These are phyloP conservation scores for Atkinsonella texensis DNA, from an alignment of 2,329 filamentous ascomycete species.

Conservation along the genomic window DNA sequence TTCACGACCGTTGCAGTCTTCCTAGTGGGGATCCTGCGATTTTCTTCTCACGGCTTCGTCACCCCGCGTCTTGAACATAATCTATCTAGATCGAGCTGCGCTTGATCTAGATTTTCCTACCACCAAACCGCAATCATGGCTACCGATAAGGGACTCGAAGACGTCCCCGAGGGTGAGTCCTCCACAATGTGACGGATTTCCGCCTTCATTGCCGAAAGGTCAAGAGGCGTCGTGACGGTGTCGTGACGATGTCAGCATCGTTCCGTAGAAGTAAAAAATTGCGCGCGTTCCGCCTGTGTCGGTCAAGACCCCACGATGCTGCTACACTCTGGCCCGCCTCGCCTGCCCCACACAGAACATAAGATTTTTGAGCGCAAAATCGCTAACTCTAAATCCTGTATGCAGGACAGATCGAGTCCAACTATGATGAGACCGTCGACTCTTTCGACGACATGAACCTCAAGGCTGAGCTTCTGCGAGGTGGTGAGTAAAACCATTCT, in stretches of 20 bases:
- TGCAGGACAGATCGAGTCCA: conserved; percentile 97
- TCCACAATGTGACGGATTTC: background rate
- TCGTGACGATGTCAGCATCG: background rate
- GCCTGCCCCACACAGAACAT: conserved; percentile 1
- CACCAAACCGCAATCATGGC: conserved; percentile 82
- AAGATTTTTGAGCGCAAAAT: background rate
- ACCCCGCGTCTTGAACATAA: conserved; percentile 28
- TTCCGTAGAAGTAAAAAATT: background rate
- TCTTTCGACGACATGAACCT: conserved; percentile 98
- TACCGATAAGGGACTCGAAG: conserved; percentile 95
- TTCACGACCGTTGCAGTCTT: conserved; percentile 22
- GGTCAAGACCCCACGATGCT: conserved; percentile 1
- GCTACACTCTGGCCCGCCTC: background rate
- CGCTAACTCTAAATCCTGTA: conserved; percentile 12
- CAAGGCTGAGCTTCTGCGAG: conserved; percentile 93
- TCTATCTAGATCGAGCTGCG: conserved; percentile 60
- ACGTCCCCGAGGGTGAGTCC: conserved; percentile 83
- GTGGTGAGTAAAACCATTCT: conserved; percentile 40
- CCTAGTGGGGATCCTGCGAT: conserved; percentile 23
- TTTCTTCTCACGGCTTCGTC: conserved; percentile 21
- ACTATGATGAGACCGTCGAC: conserved; percentile 99
- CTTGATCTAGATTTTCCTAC: conserved; percentile 56
- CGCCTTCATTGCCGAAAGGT: background rate
- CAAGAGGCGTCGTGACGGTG: background rate
- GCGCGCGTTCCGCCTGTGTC: background rate